These are phyloP conservation scores for Halenospora varia DNA, from an alignment of 495 filamentous ascomycete species.

Conservation along the genomic window DNA sequence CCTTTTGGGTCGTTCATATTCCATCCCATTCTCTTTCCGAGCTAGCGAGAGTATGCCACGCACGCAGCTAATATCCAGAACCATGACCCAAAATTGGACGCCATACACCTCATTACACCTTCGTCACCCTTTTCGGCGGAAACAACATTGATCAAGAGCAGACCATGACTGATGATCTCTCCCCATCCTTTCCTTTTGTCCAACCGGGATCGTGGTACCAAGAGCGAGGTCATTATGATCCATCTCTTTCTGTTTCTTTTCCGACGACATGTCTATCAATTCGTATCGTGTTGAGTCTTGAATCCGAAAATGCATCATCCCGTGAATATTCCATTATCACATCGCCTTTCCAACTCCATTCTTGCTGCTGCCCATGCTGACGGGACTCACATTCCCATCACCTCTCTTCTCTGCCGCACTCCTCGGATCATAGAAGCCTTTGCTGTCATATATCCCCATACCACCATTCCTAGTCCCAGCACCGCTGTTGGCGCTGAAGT, in stretches of 20 bases:
- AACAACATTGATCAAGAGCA: background rate
- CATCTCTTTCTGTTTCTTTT: background rate
- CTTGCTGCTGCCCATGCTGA: conserved; percentile 15
- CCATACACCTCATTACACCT: background rate
- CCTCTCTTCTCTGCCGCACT: conserved; percentile 4
- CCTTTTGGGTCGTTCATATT: background rate
- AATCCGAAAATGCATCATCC: background rate
- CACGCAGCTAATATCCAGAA: background rate
- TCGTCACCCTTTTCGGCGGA: background rate
- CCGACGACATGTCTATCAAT: background rate
- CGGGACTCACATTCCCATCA: conserved; percentile 18
- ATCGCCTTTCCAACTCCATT: conserved; percentile 21
- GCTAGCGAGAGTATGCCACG: background rate
- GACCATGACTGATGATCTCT: background rate
- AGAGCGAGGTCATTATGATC: background rate
- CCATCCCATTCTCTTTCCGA: background rate
- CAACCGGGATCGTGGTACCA: background rate
- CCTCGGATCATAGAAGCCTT: background rate
- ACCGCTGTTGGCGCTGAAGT: conserved; percentile 4
- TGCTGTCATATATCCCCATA: background rate
- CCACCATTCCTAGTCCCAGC: background rate
- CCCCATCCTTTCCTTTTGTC: background rate
- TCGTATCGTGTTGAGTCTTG: background rate
- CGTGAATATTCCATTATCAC: conserved; percentile 2
- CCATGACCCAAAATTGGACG: background rate